These are phyloP conservation scores for Pseudogymnoascus sp. DNA, from an alignment of 2,329 filamentous ascomycete species.

Conservation along the genomic window DNA sequence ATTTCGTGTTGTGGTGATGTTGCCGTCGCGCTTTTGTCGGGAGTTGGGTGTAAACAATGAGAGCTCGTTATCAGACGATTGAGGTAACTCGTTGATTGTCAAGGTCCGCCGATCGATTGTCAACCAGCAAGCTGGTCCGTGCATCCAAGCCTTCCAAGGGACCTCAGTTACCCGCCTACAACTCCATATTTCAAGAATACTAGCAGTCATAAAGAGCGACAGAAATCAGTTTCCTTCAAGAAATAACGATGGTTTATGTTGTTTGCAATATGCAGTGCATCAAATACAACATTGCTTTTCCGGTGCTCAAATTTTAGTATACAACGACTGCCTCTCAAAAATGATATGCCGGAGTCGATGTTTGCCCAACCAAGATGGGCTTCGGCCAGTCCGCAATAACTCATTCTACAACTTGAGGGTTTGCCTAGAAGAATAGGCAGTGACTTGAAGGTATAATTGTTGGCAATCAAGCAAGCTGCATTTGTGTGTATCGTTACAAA, in stretches of 20 bases:
- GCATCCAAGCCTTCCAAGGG: neutral
- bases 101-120: conserved; percentile 5
- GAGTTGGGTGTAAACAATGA: conserved; percentile 5
- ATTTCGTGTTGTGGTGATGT: neutral
- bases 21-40: conserved; percentile 1
- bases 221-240: neutral
- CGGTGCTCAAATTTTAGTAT: neutral
- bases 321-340: neutral
- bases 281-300: neutral
- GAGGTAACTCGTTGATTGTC: neutral
- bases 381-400: neutral
- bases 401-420: neutral
- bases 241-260: neutral
- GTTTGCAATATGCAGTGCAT: neutral
- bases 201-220: neutral
- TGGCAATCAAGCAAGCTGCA: neutral
- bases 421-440: neutral
- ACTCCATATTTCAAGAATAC: neutral
- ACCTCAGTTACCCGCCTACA: neutral
- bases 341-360: neutral
- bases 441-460: neutral
- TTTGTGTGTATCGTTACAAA: conserved; percentile 8
- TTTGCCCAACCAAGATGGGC: conserved; percentile 1
- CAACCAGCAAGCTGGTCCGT: neutral
- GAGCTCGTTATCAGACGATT: conserved; percentile 3